phyloP scores from a whole-genome alignment of 2,329 filamentous ascomycete species.

The Trichophyton benhamiae region DNA sequence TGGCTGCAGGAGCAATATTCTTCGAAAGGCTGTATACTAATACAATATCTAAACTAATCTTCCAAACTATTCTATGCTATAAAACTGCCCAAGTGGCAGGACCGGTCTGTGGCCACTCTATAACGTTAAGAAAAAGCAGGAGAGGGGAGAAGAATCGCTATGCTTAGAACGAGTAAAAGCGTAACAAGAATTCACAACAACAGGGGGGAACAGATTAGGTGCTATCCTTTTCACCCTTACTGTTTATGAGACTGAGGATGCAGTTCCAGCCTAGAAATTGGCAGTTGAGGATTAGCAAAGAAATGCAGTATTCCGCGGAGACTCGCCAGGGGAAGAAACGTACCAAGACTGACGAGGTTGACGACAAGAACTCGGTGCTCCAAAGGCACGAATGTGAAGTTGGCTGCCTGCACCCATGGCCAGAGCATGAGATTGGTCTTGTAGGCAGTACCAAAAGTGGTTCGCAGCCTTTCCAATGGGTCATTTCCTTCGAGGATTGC shows the following conservation, averaged over 20 bases:
- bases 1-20: not conserved
- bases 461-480: constrained; percentile 56
- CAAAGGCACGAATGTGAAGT: constrained; percentile 77
- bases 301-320: not conserved
- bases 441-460: constrained; percentile 59
- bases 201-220: not conserved
- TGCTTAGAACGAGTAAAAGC: not conserved
- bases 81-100: not conserved
- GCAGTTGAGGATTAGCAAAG: not conserved
- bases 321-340: constrained; percentile 14
- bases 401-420: constrained; percentile 72
- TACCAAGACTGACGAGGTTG: constrained; percentile 63
- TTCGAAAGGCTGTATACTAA: not conserved
- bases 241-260: constrained; percentile 46
- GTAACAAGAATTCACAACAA: not conserved
- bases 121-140: not conserved
- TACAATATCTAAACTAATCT: not conserved
- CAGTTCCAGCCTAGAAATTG: constrained; percentile 43
- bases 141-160: not conserved
- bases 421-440: constrained; percentile 78
- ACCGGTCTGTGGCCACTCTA: not conserved
- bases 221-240: constrained; percentile 19
- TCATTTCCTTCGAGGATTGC: constrained; percentile 61
- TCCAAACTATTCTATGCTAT: not conserved
- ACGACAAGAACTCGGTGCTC: constrained; percentile 76